Evolutionary conservation across 352 stramenopile genomes (phyloP).

Genomic region (Phytopythium ostracodes): DNA sequence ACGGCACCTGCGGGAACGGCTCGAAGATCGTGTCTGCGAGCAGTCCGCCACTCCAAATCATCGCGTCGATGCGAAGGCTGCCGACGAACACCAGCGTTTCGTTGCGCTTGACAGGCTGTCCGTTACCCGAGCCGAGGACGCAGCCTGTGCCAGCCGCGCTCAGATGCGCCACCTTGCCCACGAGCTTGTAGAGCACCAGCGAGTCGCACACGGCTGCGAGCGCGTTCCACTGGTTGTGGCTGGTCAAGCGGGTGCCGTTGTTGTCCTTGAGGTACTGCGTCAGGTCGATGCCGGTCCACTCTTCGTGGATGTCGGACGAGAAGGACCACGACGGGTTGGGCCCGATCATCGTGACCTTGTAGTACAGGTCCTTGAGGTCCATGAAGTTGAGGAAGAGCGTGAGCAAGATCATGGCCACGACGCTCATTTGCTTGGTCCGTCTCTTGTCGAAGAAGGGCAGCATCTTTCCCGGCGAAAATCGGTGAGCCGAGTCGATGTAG

Average conservation of each 20-base stretch:
- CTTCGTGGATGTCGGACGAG: constrained; percentile 12
- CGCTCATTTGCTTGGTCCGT: constrained; percentile 11
- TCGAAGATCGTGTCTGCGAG: constrained; percentile 14
- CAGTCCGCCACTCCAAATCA: constrained; percentile 15
- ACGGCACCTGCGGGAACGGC: constrained; percentile 8
- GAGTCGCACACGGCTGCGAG: constrained; percentile 17
- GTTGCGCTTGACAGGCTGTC: constrained; percentile 8
- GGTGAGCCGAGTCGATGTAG: not conserved
- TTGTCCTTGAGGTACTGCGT: constrained; percentile 9
- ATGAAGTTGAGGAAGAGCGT: constrained; percentile 22
- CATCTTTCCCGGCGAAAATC: not conserved
- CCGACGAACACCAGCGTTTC: constrained; percentile 20
- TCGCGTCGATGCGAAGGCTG: constrained; percentile 11
- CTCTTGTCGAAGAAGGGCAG: not conserved
- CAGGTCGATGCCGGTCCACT: constrained; percentile 17
- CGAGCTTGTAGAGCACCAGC: constrained; percentile 14
- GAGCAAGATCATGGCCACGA: constrained; percentile 21
- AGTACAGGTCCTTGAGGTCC: constrained; percentile 24
- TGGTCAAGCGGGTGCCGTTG: constrained; percentile 10
- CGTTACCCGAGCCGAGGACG: constrained; percentile 6
- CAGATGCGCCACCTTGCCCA: constrained; percentile 16
- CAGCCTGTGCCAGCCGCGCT: constrained; percentile 13
- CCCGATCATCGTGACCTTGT: constrained; percentile 23
- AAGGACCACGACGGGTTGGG: constrained; percentile 16
- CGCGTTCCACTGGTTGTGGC: constrained; percentile 21